Base-by-base conservation (phyloP, 768 basidiomycete species). In the Paxillus rubicundulus region DNA sequence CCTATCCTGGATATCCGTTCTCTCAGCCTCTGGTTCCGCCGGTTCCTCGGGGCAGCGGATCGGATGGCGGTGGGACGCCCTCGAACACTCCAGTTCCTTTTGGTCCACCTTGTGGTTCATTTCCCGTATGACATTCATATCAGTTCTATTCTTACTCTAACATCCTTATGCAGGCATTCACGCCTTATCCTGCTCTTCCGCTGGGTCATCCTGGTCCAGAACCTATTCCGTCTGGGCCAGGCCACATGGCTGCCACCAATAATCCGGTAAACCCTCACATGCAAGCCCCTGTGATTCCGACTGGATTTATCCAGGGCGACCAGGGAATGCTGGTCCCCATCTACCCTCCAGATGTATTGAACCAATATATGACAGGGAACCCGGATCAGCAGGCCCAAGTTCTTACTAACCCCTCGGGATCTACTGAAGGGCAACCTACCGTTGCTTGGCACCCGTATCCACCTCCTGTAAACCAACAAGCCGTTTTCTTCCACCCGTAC, bases 311-410 rank as follows among this genome's bases (percentile, higher is more conserved):
- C 48, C 85, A 87, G 54, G 82, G 83, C 49, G 84, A 87, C 50
- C 83, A 85, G 46, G 86, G 87, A 5, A 81, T 81, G n/a, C 73
- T 89, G 27, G 79, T 87, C 38, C 79, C 87, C 20, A 77, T 87
- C 30, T 89, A 89, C 62, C 79, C 78, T 21, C 82, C 82, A 3
- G 87, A 89, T 42, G 86, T 82, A 2, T 75, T 88, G 24, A 80
- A 86, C 56, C 80, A 82, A 48, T 88, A 88, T 58, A 82, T 88
- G 81, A 64, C 82, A 20, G 70, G 73, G 45, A 70, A 67, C 52
- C 74, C 73, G 53, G 56, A 64, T 24, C 52, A 59, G n/a, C 62
- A 58, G n/a, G 58, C 32, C 14, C 57, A 61, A 24, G 39, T 33
- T 47, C 61, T 56, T 39, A 45, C 48, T 36, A 58, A 47, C 36